Conservation (phyloP, 2,329 filamentous ascomycete genomes). For the Domatiomyces catenatus region DNA sequence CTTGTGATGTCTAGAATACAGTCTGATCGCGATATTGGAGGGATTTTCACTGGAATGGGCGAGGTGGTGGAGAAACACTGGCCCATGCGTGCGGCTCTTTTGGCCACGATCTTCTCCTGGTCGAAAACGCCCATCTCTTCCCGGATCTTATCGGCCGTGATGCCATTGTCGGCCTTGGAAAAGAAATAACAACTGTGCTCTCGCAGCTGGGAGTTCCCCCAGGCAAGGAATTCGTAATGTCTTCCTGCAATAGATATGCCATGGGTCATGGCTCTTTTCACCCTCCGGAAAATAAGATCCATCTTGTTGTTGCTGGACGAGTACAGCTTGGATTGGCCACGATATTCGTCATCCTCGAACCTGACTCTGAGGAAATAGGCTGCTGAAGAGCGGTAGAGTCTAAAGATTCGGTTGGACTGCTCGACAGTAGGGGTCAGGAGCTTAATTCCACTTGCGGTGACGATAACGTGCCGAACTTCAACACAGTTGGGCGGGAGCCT, state of each 20-base stretch:
- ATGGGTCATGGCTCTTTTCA: conserved; percentile 55
- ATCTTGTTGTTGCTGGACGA: conserved; percentile 41
- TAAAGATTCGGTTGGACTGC: conserved; percentile 71
- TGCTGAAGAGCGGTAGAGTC: conserved; percentile 50
- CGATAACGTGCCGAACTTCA: conserved; percentile 56
- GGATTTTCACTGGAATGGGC: conserved; percentile 27
- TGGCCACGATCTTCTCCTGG: conserved; percentile 70
- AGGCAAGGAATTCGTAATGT: conserved; percentile 78
- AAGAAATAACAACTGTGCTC: conserved; percentile 93
- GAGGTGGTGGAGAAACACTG: conserved; percentile 88
- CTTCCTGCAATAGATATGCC: conserved; percentile 73
- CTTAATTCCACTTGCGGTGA: conserved; percentile 75
- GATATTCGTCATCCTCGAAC: conserved; percentile 64
- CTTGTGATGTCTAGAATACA: conserved; percentile 54
- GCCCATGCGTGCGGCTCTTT: conserved; percentile 74
- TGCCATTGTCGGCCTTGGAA: conserved; percentile 38
- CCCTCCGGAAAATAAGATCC: conserved; percentile 57
- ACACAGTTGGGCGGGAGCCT: conserved; percentile 57
- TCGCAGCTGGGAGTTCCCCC: conserved; percentile 86
- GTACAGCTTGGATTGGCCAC: conserved; percentile 42
- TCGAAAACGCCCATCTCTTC: conserved; percentile 74
- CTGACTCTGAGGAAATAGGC: conserved; percentile 81
- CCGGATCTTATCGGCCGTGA: conserved; percentile 63
- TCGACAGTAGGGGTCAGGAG: conserved; percentile 66
- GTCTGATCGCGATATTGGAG: conserved; percentile 26